Conservation (phyloP, 306 rosid species). For the Ormosia emarginata region DNA sequence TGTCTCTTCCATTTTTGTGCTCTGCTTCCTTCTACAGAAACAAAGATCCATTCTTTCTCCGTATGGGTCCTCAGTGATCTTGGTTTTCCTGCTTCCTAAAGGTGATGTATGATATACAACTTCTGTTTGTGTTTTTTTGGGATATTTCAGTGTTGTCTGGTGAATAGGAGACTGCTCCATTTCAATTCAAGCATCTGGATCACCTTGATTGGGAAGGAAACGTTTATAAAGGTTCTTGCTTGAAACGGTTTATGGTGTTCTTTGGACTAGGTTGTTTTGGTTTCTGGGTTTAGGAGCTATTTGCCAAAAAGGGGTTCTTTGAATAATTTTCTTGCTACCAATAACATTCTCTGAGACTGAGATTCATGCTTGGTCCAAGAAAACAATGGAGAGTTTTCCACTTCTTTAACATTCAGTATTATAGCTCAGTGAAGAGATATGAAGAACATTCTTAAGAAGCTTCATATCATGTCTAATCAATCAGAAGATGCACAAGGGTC, state of each 20-base stretch:
- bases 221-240: slow-evolving; percentile 27
- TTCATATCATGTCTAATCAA: slow-evolving; percentile 80
- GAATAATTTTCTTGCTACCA: slow-evolving; percentile 25
- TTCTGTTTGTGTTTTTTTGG: slow-evolving; percentile 20
- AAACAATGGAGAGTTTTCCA: slow-evolving; percentile 65
- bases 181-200: slow-evolving; percentile 51
- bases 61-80: slow-evolving; percentile 21
- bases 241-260: slow-evolving; percentile 27
- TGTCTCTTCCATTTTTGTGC: slow-evolving; percentile 35
- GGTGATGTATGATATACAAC: slow-evolving; percentile 24
- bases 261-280: slow-evolving; percentile 41
- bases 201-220: slow-evolving; percentile 25
- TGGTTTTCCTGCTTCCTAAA: slow-evolving; percentile 36
- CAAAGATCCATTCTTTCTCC: slow-evolving; percentile 47
- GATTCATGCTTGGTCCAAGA: slow-evolving; percentile 72
- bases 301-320: slow-evolving; percentile 35
- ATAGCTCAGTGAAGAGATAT: slow-evolving; percentile 43
- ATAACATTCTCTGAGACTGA: slow-evolving; percentile 22
- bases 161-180: slow-evolving; percentile 24
- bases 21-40: slow-evolving; percentile 22
- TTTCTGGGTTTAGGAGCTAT: slow-evolving; percentile 28
- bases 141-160: slow-evolving; percentile 26
- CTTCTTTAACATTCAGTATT: slow-evolving; percentile 48
- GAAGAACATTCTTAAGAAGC: slow-evolving; percentile 96
- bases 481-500: slow-evolving; percentile 65